phyloP scores from a whole-genome alignment of 805 yeast species.

The Candida ipomoeae region DNA sequence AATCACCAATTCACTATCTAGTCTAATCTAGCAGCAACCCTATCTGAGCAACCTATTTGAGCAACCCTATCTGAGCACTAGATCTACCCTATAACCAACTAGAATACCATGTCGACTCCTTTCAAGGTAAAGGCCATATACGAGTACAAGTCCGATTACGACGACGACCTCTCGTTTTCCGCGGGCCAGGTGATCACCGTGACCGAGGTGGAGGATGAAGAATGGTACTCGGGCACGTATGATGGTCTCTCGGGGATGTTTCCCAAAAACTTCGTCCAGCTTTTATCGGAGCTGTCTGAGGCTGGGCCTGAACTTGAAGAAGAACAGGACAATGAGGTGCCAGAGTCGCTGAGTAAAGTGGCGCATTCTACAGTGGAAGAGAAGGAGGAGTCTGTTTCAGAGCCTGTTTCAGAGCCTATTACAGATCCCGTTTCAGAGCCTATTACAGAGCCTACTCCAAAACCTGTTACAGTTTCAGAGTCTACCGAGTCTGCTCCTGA shows the following conservation, averaged over 20 bases:
- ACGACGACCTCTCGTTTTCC: slow-evolving; percentile 75
- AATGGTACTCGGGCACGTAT: slow-evolving; percentile 81
- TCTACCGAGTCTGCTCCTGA: not conserved
- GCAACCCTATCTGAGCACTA: no score
- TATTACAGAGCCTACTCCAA: not conserved
- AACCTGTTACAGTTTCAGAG: not conserved
- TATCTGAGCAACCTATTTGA: no score
- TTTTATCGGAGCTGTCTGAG: not conserved
- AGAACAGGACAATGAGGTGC: no score
- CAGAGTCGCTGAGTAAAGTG: no score
- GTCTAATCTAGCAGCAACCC: no score
- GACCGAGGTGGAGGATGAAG: slow-evolving; percentile 78
- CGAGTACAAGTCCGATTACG: slow-evolving; percentile 58
- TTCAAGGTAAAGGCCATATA: slow-evolving; percentile 66
- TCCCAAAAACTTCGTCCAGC: slow-evolving; percentile 72
- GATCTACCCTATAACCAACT: no score
- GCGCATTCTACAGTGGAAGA: no score
- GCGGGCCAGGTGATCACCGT: slow-evolving; percentile 72
- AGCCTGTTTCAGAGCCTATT: not conserved
- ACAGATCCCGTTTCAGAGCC: no score
- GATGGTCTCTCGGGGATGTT: slow-evolving; percentile 73
- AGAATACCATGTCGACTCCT: slow-evolving; percentile 36
- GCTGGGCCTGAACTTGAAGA: not conserved
- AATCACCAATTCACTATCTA: no score
- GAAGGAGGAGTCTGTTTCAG: no score